Conservation (phyloP, 164 flowering plant genomes). For the Annona cherimola region DNA sequence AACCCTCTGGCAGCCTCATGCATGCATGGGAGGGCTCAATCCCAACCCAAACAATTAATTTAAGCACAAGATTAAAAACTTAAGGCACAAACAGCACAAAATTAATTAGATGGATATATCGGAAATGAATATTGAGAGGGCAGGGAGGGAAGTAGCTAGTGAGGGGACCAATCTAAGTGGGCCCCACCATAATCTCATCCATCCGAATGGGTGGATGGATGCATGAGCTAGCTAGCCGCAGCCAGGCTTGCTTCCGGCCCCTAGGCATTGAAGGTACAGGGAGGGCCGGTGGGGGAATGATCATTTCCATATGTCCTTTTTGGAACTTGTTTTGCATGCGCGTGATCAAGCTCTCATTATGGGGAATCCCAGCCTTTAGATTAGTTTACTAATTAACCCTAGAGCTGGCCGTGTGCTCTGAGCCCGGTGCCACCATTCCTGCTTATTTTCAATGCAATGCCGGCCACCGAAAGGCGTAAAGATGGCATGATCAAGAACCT, state of each 20-base stretch:
- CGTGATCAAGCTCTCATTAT: conserved; percentile 37
- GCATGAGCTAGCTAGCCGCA: background rate
- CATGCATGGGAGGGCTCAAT: conserved; percentile 6
- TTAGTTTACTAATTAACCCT: conserved; percentile 15
- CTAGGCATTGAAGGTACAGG: background rate
- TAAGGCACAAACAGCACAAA: too few relatives aligned
- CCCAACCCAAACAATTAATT: conserved; percentile 12
- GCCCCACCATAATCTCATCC: background rate
- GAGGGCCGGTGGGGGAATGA: background rate
- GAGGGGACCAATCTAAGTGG: background rate
- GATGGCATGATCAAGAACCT: background rate
- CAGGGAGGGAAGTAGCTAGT: background rate
- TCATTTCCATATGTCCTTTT: conserved; percentile 6
- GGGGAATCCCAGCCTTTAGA: conserved; percentile 19
- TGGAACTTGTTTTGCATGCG: conserved; percentile 30
- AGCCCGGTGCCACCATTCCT: background rate
- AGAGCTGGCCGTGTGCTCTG: background rate
- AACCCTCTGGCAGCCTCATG: conserved; percentile 8
- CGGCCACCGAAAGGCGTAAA: conserved; percentile 17
- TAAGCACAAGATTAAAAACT: conserved; percentile 1
- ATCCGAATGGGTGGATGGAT: background rate
- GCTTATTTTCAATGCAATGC: conserved; percentile 14
- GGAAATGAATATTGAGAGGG: too few relatives aligned
- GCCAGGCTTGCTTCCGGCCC: too few relatives aligned
- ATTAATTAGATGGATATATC: too few relatives aligned